Percentiles rank a stretch among this genome's conserved stretches.
phyloP scores from a whole-genome alignment of 306 rosid genomes.

The Prunus davidiana region DNA sequence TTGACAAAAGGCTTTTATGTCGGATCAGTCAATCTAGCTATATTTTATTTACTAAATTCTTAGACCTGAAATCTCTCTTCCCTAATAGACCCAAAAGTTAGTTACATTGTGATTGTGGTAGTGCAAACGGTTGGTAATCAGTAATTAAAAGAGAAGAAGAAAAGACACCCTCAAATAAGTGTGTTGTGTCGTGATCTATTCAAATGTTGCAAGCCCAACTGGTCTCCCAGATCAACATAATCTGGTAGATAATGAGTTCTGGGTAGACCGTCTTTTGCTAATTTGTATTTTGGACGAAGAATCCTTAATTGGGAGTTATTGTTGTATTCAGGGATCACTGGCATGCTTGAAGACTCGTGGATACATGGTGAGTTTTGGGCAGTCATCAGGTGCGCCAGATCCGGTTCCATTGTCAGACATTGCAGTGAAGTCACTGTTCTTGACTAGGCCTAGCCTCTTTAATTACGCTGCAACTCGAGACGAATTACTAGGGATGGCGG shows the following conservation, averaged over 20 bases:
- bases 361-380: constrained; percentile 84
- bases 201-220: neutral
- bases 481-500: constrained; percentile 64
- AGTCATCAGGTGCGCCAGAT: constrained; percentile 84
- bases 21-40: no score
- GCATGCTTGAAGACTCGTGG: constrained; percentile 66
- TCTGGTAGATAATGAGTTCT: neutral
- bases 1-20: neutral
- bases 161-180: neutral
- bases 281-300: neutral
- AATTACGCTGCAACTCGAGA: constrained; percentile 57
- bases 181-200: neutral
- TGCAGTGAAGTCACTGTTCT: constrained; percentile 63
- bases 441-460: constrained; percentile 74
- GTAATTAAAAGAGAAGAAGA: no score
- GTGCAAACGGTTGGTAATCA: neutral
- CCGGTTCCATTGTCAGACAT: constrained; percentile 76
- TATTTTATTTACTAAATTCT: no score
- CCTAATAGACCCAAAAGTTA: neutral
- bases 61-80: no score
- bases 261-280: neutral
- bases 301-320: constrained; percentile 4
- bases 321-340: constrained; percentile 68
- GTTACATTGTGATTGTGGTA: neutral
- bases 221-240: neutral